Conservation (phyloP, 371 early-diverging fungal species). For the Mucor indicus region DNA sequence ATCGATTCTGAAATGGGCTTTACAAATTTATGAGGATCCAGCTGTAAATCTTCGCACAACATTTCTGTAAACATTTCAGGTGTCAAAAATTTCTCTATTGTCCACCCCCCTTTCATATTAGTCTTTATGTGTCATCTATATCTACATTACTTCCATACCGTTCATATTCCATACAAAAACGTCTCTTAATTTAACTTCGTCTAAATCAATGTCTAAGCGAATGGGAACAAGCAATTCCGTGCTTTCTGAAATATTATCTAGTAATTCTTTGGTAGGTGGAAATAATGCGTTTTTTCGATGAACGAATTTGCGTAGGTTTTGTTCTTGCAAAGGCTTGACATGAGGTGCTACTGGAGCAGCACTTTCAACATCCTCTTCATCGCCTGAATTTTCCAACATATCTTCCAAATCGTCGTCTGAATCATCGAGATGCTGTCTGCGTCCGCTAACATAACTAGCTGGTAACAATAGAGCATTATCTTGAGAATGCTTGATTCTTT, state of each 20-base stretch:
- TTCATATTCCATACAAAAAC: constrained; percentile 84
- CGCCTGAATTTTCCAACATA: constrained; percentile 31
- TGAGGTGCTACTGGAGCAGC: constrained; percentile 6
- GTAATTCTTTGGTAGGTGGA: constrained; percentile 13
- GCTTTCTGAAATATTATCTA: constrained; percentile 57
- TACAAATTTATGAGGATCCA: constrained; percentile 51
- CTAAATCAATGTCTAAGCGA: constrained; percentile 76
- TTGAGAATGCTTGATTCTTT: constrained; percentile 39
- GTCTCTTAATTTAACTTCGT: constrained; percentile 72
- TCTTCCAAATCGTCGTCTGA: constrained; percentile 45
- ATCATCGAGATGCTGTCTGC: constrained; percentile 26
- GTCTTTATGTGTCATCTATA: constrained; percentile 78
- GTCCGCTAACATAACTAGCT: constrained; percentile 25
- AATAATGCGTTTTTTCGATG: constrained; percentile 31
- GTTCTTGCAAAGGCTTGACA: constrained; percentile 3
- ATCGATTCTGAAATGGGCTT: constrained; percentile 78
- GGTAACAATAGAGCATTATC: constrained; percentile 44
- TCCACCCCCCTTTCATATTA: constrained; percentile 57
- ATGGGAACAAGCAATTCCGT: constrained; percentile 75
- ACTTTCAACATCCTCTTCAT: constrained; percentile 11
- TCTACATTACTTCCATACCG: constrained; percentile 56
- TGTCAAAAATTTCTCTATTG: constrained; percentile 71
- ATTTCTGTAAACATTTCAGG: constrained; percentile 92
- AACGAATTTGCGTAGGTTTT: constrained; percentile 17
- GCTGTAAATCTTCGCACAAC: constrained; percentile 77